phyloP scores from a whole-genome alignment of 2,329 filamentous ascomycete species.

The Knufia fluminis region DNA sequence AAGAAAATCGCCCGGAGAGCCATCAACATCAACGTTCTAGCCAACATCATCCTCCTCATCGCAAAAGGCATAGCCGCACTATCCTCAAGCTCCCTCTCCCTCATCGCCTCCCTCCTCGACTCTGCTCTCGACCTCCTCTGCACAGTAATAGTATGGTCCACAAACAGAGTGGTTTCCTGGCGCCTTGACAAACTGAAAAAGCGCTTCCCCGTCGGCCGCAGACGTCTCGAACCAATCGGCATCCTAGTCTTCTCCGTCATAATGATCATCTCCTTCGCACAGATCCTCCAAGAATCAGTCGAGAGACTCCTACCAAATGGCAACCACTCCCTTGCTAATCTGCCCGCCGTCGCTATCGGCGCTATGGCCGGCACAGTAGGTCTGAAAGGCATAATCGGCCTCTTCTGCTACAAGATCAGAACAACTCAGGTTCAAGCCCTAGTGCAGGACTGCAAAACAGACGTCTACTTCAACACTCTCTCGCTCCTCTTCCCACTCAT shows the following conservation, averaged over 20 bases:
- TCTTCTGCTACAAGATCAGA: slow-evolving; percentile 51
- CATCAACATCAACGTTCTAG: slow-evolving; percentile 52
- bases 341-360: slow-evolving; percentile 46
- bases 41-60: slow-evolving; percentile 48
- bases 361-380: slow-evolving; percentile 50
- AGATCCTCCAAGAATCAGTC: slow-evolving; percentile 54
- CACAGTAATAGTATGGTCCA: slow-evolving; percentile 52
- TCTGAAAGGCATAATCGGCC: slow-evolving; percentile 52
- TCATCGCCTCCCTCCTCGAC: slow-evolving; percentile 54
- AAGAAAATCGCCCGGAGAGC: slow-evolving; percentile 46
- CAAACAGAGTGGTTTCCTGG: slow-evolving; percentile 52
- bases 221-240: slow-evolving; percentile 51
- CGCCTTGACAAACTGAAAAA: slow-evolving; percentile 41
- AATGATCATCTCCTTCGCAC: slow-evolving; percentile 55
- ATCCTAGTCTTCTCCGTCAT: slow-evolving; percentile 55
- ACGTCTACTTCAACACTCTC: slow-evolving; percentile 56
- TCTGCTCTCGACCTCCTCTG: slow-evolving; percentile 53
- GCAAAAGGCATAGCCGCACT: slow-evolving; percentile 49
- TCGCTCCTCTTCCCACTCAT: slow-evolving; percentile 55
- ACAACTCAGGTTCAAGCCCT: slow-evolving; percentile 57
- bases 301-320: slow-evolving; percentile 46
- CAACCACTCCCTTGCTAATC: slow-evolving; percentile 21
- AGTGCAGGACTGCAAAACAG: slow-evolving; percentile 55
- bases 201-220: slow-evolving; percentile 49
- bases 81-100: slow-evolving; percentile 49